These are phyloP conservation scores for Rhizophagus sp. DNA, from an alignment of 192 early-diverging fungal species.

Conservation along the genomic window DNA sequence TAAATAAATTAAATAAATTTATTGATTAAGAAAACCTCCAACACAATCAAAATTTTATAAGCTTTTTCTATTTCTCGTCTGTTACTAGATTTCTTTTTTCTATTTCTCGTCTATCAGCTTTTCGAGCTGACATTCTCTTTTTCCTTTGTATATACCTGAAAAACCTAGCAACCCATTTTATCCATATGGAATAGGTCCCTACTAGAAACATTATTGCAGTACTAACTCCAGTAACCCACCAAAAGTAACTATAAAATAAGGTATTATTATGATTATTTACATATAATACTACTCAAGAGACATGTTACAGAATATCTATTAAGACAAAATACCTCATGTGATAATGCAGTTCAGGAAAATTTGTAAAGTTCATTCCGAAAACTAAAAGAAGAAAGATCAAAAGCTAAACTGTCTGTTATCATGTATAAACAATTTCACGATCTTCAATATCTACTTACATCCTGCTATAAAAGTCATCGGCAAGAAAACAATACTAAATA, in stretches of 20 bases:
- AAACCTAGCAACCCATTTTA: background rate
- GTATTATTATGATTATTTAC: background rate
- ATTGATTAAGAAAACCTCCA: no score
- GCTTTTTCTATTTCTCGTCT: no score
- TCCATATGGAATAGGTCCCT: background rate
- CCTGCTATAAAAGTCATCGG: conserved; percentile 60
- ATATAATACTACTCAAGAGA: background rate
- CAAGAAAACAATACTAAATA: conserved; percentile 48
- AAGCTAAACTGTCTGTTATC: background rate
- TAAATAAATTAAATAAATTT: no score
- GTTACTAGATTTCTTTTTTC: no score
- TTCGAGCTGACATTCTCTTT: background rate
- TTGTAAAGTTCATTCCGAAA: conserved; percentile 53
- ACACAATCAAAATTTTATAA: no score
- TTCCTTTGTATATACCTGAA: background rate
- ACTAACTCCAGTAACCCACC: background rate
- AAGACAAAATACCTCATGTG: conserved; percentile 29
- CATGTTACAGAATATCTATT: no score
- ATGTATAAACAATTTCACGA: background rate
- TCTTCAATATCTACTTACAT: conserved; percentile 31
- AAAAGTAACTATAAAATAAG: background rate
- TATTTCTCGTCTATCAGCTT: no score
- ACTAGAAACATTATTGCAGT: background rate
- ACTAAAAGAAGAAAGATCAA: conserved; percentile 28
- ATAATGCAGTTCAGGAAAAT: conserved; percentile 43